phyloP scores from a whole-genome alignment of 805 yeast species.

The Ogataea nakhonphanomensis region DNA sequence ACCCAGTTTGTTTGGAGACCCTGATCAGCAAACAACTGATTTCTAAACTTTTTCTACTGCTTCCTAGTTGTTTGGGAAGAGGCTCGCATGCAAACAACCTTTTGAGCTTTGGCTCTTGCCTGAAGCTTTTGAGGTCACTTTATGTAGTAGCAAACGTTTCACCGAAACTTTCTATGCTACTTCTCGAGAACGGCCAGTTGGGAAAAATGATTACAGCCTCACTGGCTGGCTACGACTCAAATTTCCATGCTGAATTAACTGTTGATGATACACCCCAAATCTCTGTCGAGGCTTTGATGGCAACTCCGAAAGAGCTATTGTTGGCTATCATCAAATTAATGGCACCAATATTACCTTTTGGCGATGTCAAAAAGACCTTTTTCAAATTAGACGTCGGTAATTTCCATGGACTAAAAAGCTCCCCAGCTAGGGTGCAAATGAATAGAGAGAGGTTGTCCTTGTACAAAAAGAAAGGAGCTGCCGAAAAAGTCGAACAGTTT shows the following conservation, averaged over 20 bases:
- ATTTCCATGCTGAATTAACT: slow-evolving; percentile 9
- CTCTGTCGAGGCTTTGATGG: slow-evolving; percentile 69
- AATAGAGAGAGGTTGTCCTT: slow-evolving; percentile 35
- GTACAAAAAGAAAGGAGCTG: slow-evolving; percentile 26
- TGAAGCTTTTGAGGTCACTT: slow-evolving; percentile 43
- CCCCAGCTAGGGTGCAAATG: slow-evolving; percentile 19
- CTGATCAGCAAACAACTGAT: slow-evolving; percentile 38
- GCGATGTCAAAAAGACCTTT: slow-evolving; percentile 10
- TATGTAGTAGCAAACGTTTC: slow-evolving; percentile 43
- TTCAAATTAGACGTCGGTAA: slow-evolving; percentile 28
- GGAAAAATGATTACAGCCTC: slow-evolving; percentile 47
- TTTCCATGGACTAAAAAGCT: slow-evolving; percentile 28
- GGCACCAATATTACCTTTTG: slow-evolving; percentile 54
- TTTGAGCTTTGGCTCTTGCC: slow-evolving; percentile 37
- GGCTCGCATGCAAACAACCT: slow-evolving; percentile 25
- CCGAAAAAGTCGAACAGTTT: slow-evolving; percentile 30
- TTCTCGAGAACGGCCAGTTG: slow-evolving; percentile 48
- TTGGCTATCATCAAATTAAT: slow-evolving; percentile 52
- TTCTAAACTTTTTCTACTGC: slow-evolving; percentile 25
- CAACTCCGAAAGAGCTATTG: slow-evolving; percentile 66
- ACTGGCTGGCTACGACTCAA: slow-evolving; percentile 47
- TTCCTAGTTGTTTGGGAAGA: slow-evolving; percentile 30
- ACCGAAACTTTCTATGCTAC: slow-evolving; percentile 37
- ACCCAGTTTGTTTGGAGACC: slow-evolving; percentile 43
- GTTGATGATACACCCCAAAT: slow-evolving; percentile 18